Percentiles rank a stretch among this genome's conserved stretches.
Evolutionary conservation across 345 rosid genomes (phyloP).

Genomic region (Rhodamnia argentea): DNA sequence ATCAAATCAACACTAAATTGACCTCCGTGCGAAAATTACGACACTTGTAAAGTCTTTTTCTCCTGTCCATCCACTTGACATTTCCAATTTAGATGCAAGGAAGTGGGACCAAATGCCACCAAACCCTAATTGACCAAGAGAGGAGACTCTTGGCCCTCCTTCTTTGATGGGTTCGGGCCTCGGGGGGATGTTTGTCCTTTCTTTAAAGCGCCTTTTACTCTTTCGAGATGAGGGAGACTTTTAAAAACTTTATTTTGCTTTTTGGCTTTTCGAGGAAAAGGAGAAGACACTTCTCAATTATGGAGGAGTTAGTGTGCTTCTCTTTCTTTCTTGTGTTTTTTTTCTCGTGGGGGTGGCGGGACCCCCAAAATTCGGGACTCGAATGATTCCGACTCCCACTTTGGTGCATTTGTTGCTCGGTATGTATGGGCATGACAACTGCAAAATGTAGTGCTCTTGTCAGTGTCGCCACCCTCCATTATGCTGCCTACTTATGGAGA

Average conservation of each 20-base stretch:
- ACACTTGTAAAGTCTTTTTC: fast-evolving
- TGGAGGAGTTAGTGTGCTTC: neutral
- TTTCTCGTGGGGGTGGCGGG: neutral
- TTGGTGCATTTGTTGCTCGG: neutral
- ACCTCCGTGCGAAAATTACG: neutral
- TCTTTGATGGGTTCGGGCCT: neutral
- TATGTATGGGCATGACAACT: neutral
- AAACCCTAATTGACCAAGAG: neutral
- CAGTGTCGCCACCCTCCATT: neutral
- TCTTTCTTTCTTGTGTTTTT: neutral
- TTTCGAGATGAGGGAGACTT: neutral
- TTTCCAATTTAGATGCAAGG: neutral
- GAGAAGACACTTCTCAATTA: neutral
- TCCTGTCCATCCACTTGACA: fast-evolving
- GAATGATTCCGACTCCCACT: neutral
- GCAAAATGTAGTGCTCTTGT: neutral
- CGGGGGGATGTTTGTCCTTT: neutral
- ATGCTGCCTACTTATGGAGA: neutral
- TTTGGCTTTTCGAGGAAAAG: neutral
- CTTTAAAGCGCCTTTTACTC: neutral
- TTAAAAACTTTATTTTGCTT: neutral
- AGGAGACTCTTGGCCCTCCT: neutral
- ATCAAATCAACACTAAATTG: neutral
- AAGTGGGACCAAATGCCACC: neutral
- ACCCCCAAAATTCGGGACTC: neutral